These are phyloP conservation scores for Panaeolus papilionaceus DNA, from an alignment of 768 basidiomycete species.

Conservation along the genomic window DNA sequence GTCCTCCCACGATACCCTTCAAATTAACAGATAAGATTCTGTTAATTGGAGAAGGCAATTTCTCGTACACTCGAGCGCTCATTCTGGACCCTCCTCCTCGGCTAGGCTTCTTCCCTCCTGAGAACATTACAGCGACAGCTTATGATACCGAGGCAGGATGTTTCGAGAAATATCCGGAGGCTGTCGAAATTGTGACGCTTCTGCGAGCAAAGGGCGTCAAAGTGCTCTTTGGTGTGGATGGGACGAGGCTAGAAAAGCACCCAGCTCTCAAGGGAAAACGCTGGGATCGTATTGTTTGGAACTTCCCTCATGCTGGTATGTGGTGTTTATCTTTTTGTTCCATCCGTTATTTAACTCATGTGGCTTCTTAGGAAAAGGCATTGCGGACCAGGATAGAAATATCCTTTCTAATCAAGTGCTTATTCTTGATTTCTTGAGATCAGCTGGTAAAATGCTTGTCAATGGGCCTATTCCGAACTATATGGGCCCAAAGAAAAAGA, in stretches of 20 bases:
- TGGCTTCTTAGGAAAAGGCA: slow-evolving; percentile 71
- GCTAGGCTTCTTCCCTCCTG: slow-evolving; percentile 59
- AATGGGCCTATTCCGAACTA: slow-evolving; percentile 59
- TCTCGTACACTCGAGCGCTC: slow-evolving; percentile 87
- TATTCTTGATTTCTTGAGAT: slow-evolving; percentile 82
- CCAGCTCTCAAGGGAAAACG: slow-evolving; percentile 60
- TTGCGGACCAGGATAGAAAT: slow-evolving; percentile 93
- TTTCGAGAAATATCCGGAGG: slow-evolving; percentile 83
- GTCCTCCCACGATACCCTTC: slow-evolving; percentile 68
- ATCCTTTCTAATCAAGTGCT: slow-evolving; percentile 88
- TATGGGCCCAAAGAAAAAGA: slow-evolving; percentile 48
- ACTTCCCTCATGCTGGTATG: slow-evolving; percentile 95
- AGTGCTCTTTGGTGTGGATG: slow-evolving; percentile 86
- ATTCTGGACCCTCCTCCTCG: slow-evolving; percentile 52
- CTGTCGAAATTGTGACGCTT: slow-evolving; percentile 58
- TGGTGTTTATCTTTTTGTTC: slow-evolving; percentile 13
- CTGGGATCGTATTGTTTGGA: slow-evolving; percentile 89
- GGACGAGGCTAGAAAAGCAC: slow-evolving; percentile 71
- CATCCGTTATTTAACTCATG: neutral
- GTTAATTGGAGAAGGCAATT: slow-evolving; percentile 93
- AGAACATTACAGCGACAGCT: slow-evolving; percentile 83
- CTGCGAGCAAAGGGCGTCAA: slow-evolving; percentile 66
- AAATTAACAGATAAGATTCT: slow-evolving; percentile 68
- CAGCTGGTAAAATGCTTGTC: slow-evolving; percentile 65
- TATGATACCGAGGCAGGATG: slow-evolving; percentile 83